A percentile compares a stretch with the other conserved stretches of the same genome.
phyloP scores from a whole-genome alignment of 192 early-diverging fungal species.

The Gigaspora rosea region DNA sequence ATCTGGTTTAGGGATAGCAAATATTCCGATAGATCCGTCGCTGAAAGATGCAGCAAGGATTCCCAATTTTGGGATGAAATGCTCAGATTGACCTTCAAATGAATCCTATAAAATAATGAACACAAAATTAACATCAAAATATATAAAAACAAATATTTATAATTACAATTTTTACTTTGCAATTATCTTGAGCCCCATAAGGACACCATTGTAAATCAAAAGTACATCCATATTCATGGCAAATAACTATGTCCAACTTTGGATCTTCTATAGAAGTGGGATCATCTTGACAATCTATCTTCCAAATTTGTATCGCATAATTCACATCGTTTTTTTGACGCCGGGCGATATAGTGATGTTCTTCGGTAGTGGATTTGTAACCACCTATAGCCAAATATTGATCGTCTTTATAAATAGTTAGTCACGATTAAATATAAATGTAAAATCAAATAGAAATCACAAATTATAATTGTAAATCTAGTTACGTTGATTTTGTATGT shows the following conservation, averaged over 20 bases:
- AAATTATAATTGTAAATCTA: neutral
- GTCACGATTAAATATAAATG: neutral
- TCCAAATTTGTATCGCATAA: slow-evolving; percentile 49
- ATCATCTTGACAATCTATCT: slow-evolving; percentile 29
- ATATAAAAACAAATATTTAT: neutral
- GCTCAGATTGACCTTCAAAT: neutral
- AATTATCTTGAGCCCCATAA: slow-evolving; percentile 44
- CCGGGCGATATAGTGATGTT: slow-evolving; percentile 32
- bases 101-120: neutral
- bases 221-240: slow-evolving; percentile 41
- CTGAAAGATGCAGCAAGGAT: slow-evolving; percentile 41
- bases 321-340: slow-evolving; percentile 20
- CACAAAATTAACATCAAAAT: neutral
- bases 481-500: slow-evolving; percentile 1
- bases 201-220: slow-evolving; percentile 47
- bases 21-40: slow-evolving; percentile 36
- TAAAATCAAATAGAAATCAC: too few relatives aligned
- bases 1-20: slow-evolving; percentile 42
- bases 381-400: slow-evolving; percentile 47
- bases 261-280: slow-evolving; percentile 1
- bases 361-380: slow-evolving; percentile 32
- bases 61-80: slow-evolving; percentile 37
- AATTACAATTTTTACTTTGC: neutral
- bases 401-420: neutral
- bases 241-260: slow-evolving; percentile 43